Base-by-base conservation (phyloP, 371 early-diverging fungal species). In the Lichtheimia ornata region DNA sequence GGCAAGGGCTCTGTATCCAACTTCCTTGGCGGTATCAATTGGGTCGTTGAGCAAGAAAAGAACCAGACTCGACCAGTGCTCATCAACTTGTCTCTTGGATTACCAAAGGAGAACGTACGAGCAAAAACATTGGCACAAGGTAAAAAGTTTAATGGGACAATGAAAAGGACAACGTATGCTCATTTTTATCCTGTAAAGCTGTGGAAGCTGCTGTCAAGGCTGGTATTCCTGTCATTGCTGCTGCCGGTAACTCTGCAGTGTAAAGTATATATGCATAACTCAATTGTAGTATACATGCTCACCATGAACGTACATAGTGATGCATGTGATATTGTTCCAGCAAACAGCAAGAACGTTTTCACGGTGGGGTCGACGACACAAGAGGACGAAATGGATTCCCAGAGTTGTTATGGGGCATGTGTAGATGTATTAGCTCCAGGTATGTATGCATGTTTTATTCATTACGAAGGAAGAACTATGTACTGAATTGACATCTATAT, bases 1-100 rank as follows among this genome's bases (percentile, higher is more conserved):
- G 93, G 94, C 18, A 66, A 63, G 14, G 93, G 94, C 18, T 71
- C 84, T 12, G 79, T 79, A 56, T 81, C 86, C 5, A 84, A 77
- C 51, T 81, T 94, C 14, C 75, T 93, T 45, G 77, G 79, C 17
- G 95, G 91, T 47, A 72, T 94, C 30, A 87, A 91, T 63, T 94
- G 85, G 84, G 77, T 76, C 40, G 64, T 70, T 22, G 58, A 68
- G 27, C 63, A 82, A 41, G 77, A 74, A 44, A 73, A 73, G 62
- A 62, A 62, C 41, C 57, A 63, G 22, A 63, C 59, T 50, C 63
- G 68, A 18, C 66, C 66, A 41, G 70, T 78, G 3, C 59, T 87
- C 11, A 74, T 83, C 70, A 87, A 85, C 62, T 83, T 86, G 84
- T 84, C 85, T n/a, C 69, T 86, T 4, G 85, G 83, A 54, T 56